Evolutionary conservation across 495 filamentous ascomycete genomes (phyloP), one percentile per base, ranked within the genome.

Genomic region (Penicillium atrosanguineum): DNA sequence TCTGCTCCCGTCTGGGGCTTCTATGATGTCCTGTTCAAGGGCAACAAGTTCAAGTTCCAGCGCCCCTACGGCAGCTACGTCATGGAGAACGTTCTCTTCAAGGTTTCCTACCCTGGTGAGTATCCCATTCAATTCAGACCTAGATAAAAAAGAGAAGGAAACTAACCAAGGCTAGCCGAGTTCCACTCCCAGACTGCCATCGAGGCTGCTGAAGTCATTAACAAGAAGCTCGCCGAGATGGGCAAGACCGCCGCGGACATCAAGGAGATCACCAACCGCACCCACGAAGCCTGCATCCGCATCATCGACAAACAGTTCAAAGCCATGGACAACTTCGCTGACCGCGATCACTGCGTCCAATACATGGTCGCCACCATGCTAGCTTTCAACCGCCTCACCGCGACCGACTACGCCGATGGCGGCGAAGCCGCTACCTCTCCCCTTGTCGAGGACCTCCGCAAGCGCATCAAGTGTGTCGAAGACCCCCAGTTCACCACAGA

Each of bases 261-360:
- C 76, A 90, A 95, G 75, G 83, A 79, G 44, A 83, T 98, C 65
- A 89, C 86, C 56, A 96, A 93, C 82, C 87, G 94, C 59, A 98
- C 94, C 2, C 94, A 98, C 76, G 94, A 98, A 74, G 94, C 94
- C 31, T 97, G 95, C 73, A 83, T 97, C 63, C 90, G 94, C 48
- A 98, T 98, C 74, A 98, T 98, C 66, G 94, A 98, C 82, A 98
- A 98, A 82, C 95, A 97, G 75, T 94, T 95, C 81, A 97, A 97
- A 80, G 87, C 91, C 54, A 92, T 98, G 88, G 91, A 97, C 79
- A 98, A 98, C 81, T 98, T 96, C 67, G 94, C 94, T 56, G 94
- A 98, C 73, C 91, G 94, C 57, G 94, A 98, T 73, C 94, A 97
- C 80, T 98, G 94, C 77, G 93, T 98, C 59, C 56, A 83, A 73